A percentile compares a stretch with the other conserved stretches of the same genome.
Evolutionary conservation across 75 land plant genomes (phyloP).

Genomic region (Sequoia sempervirens): DNA sequence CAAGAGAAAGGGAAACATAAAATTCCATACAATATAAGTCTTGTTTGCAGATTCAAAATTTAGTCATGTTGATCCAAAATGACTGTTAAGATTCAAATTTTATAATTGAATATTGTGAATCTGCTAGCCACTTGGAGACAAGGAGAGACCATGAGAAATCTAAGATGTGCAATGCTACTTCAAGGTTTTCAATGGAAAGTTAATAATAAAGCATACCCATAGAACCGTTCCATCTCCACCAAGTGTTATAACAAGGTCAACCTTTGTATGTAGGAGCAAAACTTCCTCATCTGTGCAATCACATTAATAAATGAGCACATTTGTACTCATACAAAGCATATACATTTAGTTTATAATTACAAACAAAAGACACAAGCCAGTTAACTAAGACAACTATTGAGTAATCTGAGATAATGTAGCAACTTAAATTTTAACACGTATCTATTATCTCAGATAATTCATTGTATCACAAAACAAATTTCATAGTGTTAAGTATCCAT

Average conservation of each 20-base stretch:
- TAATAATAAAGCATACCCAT: conserved; percentile 60
- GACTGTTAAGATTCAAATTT: not conserved
- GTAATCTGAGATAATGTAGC: not conserved
- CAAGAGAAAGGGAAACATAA: not conserved
- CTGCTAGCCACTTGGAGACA: not conserved
- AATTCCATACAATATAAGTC: not conserved
- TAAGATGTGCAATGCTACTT: not conserved
- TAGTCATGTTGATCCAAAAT: not conserved
- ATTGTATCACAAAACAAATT: not conserved
- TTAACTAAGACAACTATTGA: not conserved
- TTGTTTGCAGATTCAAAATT: not conserved
- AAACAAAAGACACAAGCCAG: not conserved
- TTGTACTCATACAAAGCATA: not conserved
- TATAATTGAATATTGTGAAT: not conserved
- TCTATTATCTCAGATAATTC: not conserved
- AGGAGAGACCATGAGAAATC: not conserved
- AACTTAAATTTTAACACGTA: not conserved
- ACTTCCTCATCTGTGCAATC: conserved; percentile 64
- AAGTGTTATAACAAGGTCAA: conserved; percentile 88
- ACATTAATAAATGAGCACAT: not conserved
- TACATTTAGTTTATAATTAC: not conserved
- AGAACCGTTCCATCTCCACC: conserved; percentile 99
- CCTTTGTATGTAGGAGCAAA: conserved; percentile 54
- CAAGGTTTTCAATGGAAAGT: not conserved
- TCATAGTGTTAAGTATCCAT: not conserved